Base-by-base conservation (phyloP, 768 basidiomycete genomes). In the Kwoniella heveanensis region DNA sequence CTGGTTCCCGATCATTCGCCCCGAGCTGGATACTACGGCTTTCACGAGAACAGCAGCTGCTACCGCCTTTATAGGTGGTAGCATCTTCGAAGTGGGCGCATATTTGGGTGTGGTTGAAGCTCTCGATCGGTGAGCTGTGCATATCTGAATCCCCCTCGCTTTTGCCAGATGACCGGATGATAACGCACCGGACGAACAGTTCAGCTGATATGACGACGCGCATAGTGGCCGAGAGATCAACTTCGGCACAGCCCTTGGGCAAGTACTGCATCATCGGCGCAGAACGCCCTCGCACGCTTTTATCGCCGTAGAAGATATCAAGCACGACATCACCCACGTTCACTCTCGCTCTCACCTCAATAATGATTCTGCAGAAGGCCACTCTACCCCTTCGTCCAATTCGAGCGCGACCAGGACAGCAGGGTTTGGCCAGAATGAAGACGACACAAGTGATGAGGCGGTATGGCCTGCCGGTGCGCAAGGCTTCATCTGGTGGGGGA, bases 71-170 rank as follows among this genome's bases (percentile, higher is more conserved):
- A 63, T 85, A 1, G 87, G 87, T 1, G 86, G 85, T 1, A 84
- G 85, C 1, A 79, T 86, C n/a, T 88, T 88, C 80, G 84, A 85
- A 62, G 59, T 86, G 54, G 86, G 86, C 13, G 82, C 84, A 0
- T 81, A 86, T 27, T 78, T 85, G 24, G 84, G 84, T 52, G 81
- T 86, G 24, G 81, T 84, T 69, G 86, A 87, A 68, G 85, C 85
- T 0, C 47, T 77, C 1, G 73, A 79, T 58, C 37, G 72, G 57
- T 72, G 49, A n/a, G 67, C 32, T 13, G 32, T 64, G 17, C 24
- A 53, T 9, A 19, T 63, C 54, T 26, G 52, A 27, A n/a, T n/a
- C 58, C 2, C 17, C 26, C 39, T 21, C 36, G 2, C 46, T 5
- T n/a, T n/a, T n/a, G n/a, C n/a, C n/a, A n/a, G n/a, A n/a, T n/a